These are phyloP conservation scores for Heteromeles arbutifolia DNA, from an alignment of 306 rosid species.

Conservation along the genomic window DNA sequence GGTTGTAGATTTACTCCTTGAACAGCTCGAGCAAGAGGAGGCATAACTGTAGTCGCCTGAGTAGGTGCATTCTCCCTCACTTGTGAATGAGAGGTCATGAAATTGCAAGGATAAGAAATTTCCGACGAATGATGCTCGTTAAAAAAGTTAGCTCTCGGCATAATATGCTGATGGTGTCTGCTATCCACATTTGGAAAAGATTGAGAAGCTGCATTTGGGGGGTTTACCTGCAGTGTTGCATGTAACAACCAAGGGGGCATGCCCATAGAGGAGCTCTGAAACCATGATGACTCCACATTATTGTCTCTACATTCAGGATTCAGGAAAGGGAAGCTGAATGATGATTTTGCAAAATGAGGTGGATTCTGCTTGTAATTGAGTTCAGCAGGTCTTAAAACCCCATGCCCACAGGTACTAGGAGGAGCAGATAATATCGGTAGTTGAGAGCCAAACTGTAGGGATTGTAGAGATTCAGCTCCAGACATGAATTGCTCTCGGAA, in stretches of 20 bases:
- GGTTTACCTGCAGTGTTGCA: conserved; percentile 41
- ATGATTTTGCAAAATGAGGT: conserved; percentile 38
- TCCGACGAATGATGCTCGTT: conserved; percentile 35
- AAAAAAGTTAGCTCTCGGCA: conserved; percentile 35
- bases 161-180: conserved; percentile 39
- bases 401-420: conserved; percentile 27
- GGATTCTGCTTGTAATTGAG: conserved; percentile 34
- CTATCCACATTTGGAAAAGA: conserved; percentile 23
- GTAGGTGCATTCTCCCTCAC: conserved; percentile 24
- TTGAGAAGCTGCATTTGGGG: conserved; percentile 34
- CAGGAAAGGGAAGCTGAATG: conserved; percentile 63
- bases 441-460: conserved; percentile 39
- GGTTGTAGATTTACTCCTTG: conserved; percentile 24
- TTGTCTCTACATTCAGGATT: conserved; percentile 44
- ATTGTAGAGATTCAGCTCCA: conserved; percentile 46
- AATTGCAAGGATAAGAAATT: conserved; percentile 36
- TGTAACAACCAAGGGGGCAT: conserved; percentile 58
- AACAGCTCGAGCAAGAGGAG: conserved; percentile 33
- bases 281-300: conserved; percentile 43
- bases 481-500: conserved; percentile 42
- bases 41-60: conserved; percentile 36
- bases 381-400: conserved; percentile 38
- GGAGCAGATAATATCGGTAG: conserved; percentile 29
- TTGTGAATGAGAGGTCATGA: conserved; percentile 36
- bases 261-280: conserved; percentile 37